Evolutionary conservation across 169 alveolate genomes (phyloP), one percentile per base, ranked within the genome.

Genomic region (Cryptosporidium sp.): DNA sequence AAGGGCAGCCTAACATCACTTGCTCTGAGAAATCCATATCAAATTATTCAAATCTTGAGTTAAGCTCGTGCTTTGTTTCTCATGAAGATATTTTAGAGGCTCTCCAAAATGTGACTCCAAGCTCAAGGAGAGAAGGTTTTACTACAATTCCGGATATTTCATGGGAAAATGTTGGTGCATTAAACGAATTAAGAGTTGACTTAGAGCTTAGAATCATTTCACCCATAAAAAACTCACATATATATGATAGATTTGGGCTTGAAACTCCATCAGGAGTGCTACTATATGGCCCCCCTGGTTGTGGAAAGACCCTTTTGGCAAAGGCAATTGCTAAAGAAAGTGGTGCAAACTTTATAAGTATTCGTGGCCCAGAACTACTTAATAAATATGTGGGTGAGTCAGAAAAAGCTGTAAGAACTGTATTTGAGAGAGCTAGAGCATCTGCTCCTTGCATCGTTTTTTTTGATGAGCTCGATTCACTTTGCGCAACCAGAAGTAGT

Each of bases 301-400:
- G 99, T 93, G 99, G 99, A 18, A 98, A 98, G 91, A 98, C 99
- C 5, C 94, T 97, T 71, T 96, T 98, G 69, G 99, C 99, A 2
- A 98, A 98, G 86, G 99, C 99, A 3, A 98, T 98, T 10, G 98
- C 99, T 48, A 97, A 96, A 84, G 99, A 97, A 84, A 94, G 98
- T 87, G 96, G 96, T 84, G 99, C 99, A 9, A 98, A 97, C 86
- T 98, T 98, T 86, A 98, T 98, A 37, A 96, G 99, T 45, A 96
- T 98, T 41, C 97, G 97, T 92, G 99, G 99, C 45, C 98, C 99
- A n/a, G 99, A 97, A 73, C 94, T 97, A 61, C 94, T 97, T 93
- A 97, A 98, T 92, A 99, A 98, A 93, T 98, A 98, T 95, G 99
- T 98, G 18, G 99, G 99, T 14, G 99, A 98, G 89, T 97, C 99